These are phyloP conservation scores for Xylona heveae DNA, from an alignment of 495 filamentous ascomycete genomes.

Conservation along the genomic window DNA sequence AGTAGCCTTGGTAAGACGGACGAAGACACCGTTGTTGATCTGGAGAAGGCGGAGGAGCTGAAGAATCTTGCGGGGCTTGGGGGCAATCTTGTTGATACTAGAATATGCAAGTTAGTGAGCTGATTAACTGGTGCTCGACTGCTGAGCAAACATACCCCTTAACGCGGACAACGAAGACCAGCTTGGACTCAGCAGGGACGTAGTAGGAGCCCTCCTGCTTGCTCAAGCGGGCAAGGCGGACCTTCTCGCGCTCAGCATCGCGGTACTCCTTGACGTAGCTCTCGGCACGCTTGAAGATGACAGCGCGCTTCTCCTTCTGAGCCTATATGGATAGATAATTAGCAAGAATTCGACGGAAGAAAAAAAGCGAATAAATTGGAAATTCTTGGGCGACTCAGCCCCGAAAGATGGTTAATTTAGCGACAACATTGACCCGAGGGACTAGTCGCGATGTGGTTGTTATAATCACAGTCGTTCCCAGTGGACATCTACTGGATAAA, in stretches of 20 bases:
- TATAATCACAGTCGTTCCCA: conserved; percentile 46
- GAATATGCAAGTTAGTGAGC: conserved; percentile 6
- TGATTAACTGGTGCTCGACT: not conserved
- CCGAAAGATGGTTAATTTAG: conserved; percentile 99
- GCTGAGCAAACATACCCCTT: conserved; percentile 45
- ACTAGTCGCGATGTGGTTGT: conserved; percentile 73
- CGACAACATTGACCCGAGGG: conserved; percentile 81
- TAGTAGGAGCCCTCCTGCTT: conserved; percentile 88
- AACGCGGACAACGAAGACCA: conserved; percentile 97
- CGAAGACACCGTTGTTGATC: conserved; percentile 99
- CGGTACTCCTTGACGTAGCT: conserved; percentile 99
- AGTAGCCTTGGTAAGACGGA: conserved; percentile 94
- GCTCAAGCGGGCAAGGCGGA: conserved; percentile 69
- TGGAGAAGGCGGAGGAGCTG: conserved; percentile 97
- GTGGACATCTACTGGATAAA: conserved; percentile 6
- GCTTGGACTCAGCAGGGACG: conserved; percentile 81
- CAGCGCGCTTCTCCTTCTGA: conserved; percentile 89
- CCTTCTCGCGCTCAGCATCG: conserved; percentile 92
- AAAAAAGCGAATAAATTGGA: conserved; percentile 4
- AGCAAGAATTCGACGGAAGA: not conserved
- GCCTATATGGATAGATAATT: conserved; percentile 27
- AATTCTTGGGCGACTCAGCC: conserved; percentile 40
- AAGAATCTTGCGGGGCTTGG: conserved; percentile 99
- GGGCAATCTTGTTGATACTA: conserved; percentile 99
- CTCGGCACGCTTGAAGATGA: conserved; percentile 99